phyloP scores from a whole-genome alignment of 192 early-diverging fungal species.

The Coemansia brasiliensis region DNA sequence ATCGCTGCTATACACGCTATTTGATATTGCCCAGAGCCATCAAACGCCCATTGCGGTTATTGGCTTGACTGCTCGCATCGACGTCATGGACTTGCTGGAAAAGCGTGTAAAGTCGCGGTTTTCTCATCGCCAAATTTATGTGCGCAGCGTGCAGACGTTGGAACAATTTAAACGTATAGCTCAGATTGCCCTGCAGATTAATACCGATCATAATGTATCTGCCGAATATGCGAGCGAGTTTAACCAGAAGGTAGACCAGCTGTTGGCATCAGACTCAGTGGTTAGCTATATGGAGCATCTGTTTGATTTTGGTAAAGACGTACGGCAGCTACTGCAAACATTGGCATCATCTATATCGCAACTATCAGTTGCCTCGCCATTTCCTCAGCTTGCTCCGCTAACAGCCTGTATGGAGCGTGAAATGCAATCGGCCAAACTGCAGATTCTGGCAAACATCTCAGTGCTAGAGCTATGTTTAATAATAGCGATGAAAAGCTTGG shows the following conservation, averaged over 20 bases:
- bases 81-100: constrained; percentile 82
- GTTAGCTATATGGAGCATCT: constrained; percentile 14
- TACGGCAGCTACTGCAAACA: constrained; percentile 26
- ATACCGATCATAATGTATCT: constrained; percentile 13
- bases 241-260: constrained; percentile 39
- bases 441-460: constrained; percentile 59
- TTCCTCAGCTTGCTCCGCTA: constrained; percentile 20
- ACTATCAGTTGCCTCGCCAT: constrained; percentile 7
- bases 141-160: constrained; percentile 60
- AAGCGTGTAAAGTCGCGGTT: constrained; percentile 95
- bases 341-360: constrained; percentile 18
- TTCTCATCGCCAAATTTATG: constrained; percentile 80
- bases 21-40: constrained; percentile 85
- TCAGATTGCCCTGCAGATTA: constrained; percentile 48
- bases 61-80: constrained; percentile 78
- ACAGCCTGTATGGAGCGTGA: constrained; percentile 29
- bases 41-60: constrained; percentile 85
- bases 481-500: constrained; percentile 73
- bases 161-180: constrained; percentile 63
- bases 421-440: constrained; percentile 32
- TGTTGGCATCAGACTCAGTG: constrained; percentile 16
- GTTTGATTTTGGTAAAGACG: constrained; percentile 42
- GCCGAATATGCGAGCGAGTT: constrained; percentile 44
- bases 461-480: constrained; percentile 79
- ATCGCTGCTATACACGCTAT: constrained; percentile 88